Percentiles rank a stretch among this genome's conserved stretches.
Conservation (phyloP, 805 yeast genomes). For the Starmerella ratchasimensis region DNA sequence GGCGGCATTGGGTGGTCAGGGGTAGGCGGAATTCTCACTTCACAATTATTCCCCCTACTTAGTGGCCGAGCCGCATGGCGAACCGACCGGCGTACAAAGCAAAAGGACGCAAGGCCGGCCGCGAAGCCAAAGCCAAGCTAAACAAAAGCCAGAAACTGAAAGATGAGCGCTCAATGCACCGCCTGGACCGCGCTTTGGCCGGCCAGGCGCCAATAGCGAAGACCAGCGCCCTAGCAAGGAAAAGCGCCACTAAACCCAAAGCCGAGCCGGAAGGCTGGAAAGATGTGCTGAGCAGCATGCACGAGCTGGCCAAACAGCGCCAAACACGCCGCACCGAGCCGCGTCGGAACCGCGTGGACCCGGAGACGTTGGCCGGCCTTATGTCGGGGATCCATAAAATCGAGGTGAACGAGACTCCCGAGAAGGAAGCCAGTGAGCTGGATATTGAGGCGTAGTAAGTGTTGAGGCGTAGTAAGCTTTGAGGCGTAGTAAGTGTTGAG, state of each 20-base stretch:
- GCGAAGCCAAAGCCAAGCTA: neutral
- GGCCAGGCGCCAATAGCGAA: slow-evolving; percentile 1
- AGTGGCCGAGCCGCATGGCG: neutral
- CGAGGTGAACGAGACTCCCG: slow-evolving; percentile 8
- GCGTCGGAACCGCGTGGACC: neutral
- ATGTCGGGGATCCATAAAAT: slow-evolving; percentile 5
- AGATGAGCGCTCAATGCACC: slow-evolving; percentile 3
- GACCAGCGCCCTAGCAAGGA: neutral
- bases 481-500: too few relatives aligned
- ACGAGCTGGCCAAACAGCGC: slow-evolving; percentile 1
- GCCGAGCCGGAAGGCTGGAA: slow-evolving; percentile 2
- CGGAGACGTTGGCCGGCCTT: neutral
- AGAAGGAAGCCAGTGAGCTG: too few relatives aligned
- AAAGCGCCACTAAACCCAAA: neutral
- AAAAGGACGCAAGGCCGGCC: neutral
- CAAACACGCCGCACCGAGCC: neutral
- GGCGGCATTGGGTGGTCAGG: neutral
- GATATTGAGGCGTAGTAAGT: too few relatives aligned
- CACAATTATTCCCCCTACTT: too few relatives aligned
- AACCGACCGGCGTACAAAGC: neutral
- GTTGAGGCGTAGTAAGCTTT: too few relatives aligned
- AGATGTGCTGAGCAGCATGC: neutral
- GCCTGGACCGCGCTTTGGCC: neutral
- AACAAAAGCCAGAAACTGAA: slow-evolving; percentile 1
- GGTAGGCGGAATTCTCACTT: neutral